phyloP scores from a whole-genome alignment of 768 basidiomycete genomes.

The Termitomyces sp. region DNA sequence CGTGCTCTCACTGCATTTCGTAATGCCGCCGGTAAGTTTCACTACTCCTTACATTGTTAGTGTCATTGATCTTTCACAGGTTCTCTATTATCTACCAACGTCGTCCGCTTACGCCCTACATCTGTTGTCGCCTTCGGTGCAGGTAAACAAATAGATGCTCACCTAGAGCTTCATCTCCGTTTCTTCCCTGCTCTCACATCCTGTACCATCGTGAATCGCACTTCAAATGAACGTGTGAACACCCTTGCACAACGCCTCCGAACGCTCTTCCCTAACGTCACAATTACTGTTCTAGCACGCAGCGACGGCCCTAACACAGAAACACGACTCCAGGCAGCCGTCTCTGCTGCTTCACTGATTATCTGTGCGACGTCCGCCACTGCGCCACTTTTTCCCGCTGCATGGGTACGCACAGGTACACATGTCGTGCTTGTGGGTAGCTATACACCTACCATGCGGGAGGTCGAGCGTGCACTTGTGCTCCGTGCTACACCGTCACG shows the following conservation, averaged over 20 bases:
- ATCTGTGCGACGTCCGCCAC: conserved; percentile 77
- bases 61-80: conserved; percentile 30
- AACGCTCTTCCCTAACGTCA: conserved; percentile 19
- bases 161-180: conserved; percentile 55
- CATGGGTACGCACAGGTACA: conserved; percentile 54
- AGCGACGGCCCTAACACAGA: background rate
- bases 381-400: conserved; percentile 61
- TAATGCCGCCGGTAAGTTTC: conserved; percentile 65
- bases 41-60: background rate
- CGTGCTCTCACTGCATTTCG: conserved; percentile 70
- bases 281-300: conserved; percentile 15
- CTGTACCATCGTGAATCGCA: conserved; percentile 63
- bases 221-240: conserved; percentile 40
- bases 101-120: conserved; percentile 41
- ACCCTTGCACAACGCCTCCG: conserved; percentile 25
- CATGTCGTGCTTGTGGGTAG: conserved; percentile 79
- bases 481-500: conserved; percentile 34
- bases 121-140: conserved; percentile 64
- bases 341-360: conserved; percentile 48
- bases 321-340: conserved; percentile 17
- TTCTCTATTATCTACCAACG: conserved; percentile 58
- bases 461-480: conserved; percentile 59
- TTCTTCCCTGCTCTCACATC: conserved; percentile 46
- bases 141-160: conserved; percentile 63
- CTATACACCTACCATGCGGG: conserved; percentile 77